A percentile compares a stretch with the other conserved stretches of the same genome.
phyloP scores from a whole-genome alignment of 805 yeast species.

The Saccharomycopsis lassenensis region DNA sequence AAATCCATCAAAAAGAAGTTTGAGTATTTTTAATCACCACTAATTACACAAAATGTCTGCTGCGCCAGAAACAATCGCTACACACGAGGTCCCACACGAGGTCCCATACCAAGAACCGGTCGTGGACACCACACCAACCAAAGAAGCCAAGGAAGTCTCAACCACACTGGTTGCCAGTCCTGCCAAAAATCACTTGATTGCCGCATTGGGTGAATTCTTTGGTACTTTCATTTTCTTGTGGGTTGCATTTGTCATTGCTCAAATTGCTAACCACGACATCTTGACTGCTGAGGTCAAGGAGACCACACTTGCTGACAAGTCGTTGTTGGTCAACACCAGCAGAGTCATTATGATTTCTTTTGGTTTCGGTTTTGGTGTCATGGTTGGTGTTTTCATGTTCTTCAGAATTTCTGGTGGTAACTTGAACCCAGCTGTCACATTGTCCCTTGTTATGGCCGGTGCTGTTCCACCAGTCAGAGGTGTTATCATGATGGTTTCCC shows the following conservation, averaged over 20 bases:
- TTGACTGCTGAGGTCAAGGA: slow-evolving; percentile 21
- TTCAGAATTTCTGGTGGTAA: slow-evolving; percentile 81
- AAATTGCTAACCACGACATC: slow-evolving; percentile 60
- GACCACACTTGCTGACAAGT: slow-evolving; percentile 25
- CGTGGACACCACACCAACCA: not conserved
- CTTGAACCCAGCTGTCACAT: slow-evolving; percentile 81
- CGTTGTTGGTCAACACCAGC: slow-evolving; percentile 38
- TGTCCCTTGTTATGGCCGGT: slow-evolving; percentile 58
- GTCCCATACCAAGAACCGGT: not conserved
- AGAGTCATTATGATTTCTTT: slow-evolving; percentile 69
- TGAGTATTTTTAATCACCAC: too few relatives aligned
- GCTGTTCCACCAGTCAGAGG: slow-evolving; percentile 70
- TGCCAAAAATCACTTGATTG: slow-evolving; percentile 50
- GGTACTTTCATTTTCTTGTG: slow-evolving; percentile 81
- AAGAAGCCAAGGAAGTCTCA: not conserved
- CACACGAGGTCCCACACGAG: slow-evolving; percentile 1
- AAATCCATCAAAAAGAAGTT: too few relatives aligned
- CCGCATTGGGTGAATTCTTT: slow-evolving; percentile 68
- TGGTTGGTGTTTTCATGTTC: slow-evolving; percentile 59
- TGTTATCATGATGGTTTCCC: slow-evolving; percentile 50
- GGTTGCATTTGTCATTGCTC: slow-evolving; percentile 75
- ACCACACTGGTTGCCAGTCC: slow-evolving; percentile 20
- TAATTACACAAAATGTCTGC: slow-evolving; percentile 3
- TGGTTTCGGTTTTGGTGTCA: slow-evolving; percentile 81
- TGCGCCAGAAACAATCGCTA: not conserved